Base-by-base conservation (phyloP, 441 rosid genomes). In the Populus hybrid region DNA sequence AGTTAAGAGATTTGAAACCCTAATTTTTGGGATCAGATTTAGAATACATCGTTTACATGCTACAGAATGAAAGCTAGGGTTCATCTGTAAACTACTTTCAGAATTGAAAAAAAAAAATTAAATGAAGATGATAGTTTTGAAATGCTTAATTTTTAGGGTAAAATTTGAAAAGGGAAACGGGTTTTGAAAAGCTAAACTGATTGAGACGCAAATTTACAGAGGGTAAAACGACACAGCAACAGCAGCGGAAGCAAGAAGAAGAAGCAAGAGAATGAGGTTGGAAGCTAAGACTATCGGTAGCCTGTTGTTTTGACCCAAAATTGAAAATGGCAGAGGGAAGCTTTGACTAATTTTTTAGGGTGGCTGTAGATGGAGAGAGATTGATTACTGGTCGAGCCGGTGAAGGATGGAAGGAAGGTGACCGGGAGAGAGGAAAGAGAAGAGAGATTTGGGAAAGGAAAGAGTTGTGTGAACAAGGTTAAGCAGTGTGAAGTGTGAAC, bases 1-100 rank as follows among this genome's bases (percentile, higher is more conserved):
- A 35, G 67, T 69, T 66, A 18, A 18, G 63, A 20, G 40, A 69
- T 21, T 6, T 16, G 67, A 74, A 88, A 78, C 83, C 82, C 85
- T 78, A 79, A 70, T 5, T 67, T 46, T 64, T 34, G 8, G 46
- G 70, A 23, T n/a, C 8, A 67, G 69, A 21, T 53, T 53, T 53
- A 53, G 61, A 53, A 53, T 53, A 53, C 61, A 53, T 53, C 6
- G 61, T 53, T 53, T 53, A 6, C n/a, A 53, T 16, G 61, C 23
- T 5, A 32, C 7, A n/a, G 26, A 32, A n/a, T 1, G 36, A 69
- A 21, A 67, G 21, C 63, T 8, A 71, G 38, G 23, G 24, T 53
- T 72, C 46, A 30, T 40, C 30, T 53, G 59, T 24, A 8, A 24
- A 10, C 64, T 10, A 71, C 63, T 61, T 71, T 26, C 16, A 26